These are phyloP conservation scores for Metschnikowia gruessii DNA, from an alignment of 805 yeast species.

Conservation along the genomic window DNA sequence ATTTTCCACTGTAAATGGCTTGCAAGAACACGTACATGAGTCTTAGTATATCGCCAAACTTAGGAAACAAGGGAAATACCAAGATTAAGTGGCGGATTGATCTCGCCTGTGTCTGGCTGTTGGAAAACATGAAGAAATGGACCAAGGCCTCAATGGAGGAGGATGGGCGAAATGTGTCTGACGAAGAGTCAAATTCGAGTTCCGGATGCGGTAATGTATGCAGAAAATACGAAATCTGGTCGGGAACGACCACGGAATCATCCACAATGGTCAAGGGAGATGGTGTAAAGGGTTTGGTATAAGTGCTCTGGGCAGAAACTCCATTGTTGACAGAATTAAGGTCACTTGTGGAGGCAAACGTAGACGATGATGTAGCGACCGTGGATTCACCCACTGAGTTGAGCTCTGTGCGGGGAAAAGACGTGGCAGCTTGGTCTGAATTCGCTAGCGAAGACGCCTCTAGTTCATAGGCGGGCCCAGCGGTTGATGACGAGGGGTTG, in stretches of 20 bases:
- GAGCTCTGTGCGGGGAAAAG: neutral
- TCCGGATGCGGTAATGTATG: conserved; percentile 37
- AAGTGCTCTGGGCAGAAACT: neutral
- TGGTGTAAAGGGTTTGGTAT: neutral
- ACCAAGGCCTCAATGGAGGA: conserved; percentile 65
- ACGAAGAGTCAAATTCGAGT: conserved; percentile 44
- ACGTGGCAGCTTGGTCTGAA: neutral
- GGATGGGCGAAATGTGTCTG: conserved; percentile 41
- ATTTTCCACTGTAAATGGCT: conserved; percentile 26
- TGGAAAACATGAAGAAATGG: conserved; percentile 57
- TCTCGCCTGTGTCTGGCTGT: conserved; percentile 14
- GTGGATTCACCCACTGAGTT: conserved; percentile 6
- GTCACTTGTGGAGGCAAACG: conserved; percentile 4
- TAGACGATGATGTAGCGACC: conserved; percentile 4
- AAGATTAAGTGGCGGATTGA: conserved; percentile 20
- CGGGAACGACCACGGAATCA: neutral
- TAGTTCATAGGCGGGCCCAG: neutral
- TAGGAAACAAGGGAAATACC: conserved; percentile 36
- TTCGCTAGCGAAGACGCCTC: neutral
- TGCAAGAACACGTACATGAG: conserved; percentile 20
- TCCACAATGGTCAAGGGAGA: neutral
- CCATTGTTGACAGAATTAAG: neutral
- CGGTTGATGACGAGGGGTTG: neutral
- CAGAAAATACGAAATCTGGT: conserved; percentile 24
- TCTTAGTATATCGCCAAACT: conserved; percentile 29